Conservation (phyloP, 345 rosid genomes). For the Dipteronia sinensis region DNA sequence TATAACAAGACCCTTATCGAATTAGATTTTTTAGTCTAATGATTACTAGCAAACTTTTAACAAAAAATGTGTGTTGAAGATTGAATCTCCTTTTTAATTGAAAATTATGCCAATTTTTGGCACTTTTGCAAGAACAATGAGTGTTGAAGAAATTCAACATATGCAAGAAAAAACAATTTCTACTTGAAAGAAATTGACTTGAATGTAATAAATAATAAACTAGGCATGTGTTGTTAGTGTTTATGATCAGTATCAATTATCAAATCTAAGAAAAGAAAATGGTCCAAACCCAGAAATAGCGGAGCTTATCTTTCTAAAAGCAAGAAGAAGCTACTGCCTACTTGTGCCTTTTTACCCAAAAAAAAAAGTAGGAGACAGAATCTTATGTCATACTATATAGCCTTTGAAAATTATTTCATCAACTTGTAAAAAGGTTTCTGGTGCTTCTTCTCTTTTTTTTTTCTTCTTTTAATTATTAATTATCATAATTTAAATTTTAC, state of each 20-base stretch:
- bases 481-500: background rate
- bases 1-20: too few species aligned
- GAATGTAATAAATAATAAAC: background rate
- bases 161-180: background rate
- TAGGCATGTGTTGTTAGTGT: background rate
- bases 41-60: too few species aligned
- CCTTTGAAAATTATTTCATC: background rate
- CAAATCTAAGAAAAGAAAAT: background rate
- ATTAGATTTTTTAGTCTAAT: background rate
- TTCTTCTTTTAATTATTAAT: too few species aligned
- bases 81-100: too few species aligned
- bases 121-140: background rate
- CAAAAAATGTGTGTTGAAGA: background rate
- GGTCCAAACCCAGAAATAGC: background rate
- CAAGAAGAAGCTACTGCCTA: background rate
- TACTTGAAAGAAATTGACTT: background rate
- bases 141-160: background rate
- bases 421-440: background rate
- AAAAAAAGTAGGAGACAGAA: constrained; percentile 2
- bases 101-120: background rate
- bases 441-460: background rate
- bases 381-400: background rate
- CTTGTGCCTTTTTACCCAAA: background rate
- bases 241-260: background rate
- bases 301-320: background rate